Base-by-base conservation (phyloP, 2,329 filamentous ascomycete genomes). In the Ascochyta fabae region DNA sequence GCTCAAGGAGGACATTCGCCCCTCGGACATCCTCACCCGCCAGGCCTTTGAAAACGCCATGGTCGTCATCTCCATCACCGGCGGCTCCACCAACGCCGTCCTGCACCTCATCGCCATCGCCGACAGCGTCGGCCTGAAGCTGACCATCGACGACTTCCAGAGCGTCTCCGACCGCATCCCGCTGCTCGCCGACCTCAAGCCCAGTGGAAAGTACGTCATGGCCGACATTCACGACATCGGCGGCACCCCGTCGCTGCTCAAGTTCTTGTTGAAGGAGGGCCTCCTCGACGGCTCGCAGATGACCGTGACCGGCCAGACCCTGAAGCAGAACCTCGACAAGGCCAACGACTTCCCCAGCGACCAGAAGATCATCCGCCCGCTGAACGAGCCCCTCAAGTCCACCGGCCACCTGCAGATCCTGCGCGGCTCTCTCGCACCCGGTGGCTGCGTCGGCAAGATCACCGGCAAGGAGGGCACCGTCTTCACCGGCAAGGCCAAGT, bases 341-440 rank as follows among this genome's bases (percentile, higher is more conserved):
- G 81, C 81, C 0, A 82, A 83, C 8, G 84, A 85, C 64, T 89
- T 92, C 80, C 86, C 88, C 16, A 77, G 79, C 2, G 84, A 89
- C 65, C 88, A 91, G 75, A 82, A 86, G 59, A 89, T 91, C 71
- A 89, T 91, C 65, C 81, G 85, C 13, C 87, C 87, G 1, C 75
- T 90, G 59, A 85, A 79, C 71, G 83, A 89, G 65, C 88, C 88
- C 2, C 87, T 91, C 76, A 91, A 91, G 74, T 61, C 77, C 38
- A 89, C 87, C 1, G 88, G 88, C 34, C 88, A 91, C 69, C 86
- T 91, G 62, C 87, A 90, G 76, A 91, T 91, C 64, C 81, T 91
- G 6, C 83, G 86, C 45, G 88, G 88, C 27, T 86, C 83, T 16
- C 80, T 91, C 34, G 87, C 88, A 3, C 88, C 88, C 0, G 88